Evolutionary conservation across 495 filamentous ascomycete species (phyloP), one percentile per base, ranked within the genome.

Genomic region (Astrothelium macrocarpum): DNA sequence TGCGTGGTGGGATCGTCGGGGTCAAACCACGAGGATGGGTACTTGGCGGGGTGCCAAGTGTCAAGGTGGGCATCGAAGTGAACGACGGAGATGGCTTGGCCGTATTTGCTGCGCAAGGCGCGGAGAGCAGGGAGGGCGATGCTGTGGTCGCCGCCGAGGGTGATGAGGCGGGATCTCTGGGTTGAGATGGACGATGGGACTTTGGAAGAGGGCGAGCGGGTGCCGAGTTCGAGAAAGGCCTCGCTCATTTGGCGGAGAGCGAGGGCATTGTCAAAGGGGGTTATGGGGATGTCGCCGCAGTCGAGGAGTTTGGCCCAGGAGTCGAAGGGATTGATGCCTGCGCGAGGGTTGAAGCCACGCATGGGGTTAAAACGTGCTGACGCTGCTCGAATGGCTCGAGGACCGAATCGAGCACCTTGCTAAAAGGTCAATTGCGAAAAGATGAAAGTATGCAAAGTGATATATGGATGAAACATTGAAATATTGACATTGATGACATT

Each of bases 221-320:
- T 75, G 16, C 83, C 83, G 11, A 89, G 79, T 65, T 87, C 85
- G 2, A 81, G 73, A 74, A 88, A 91, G 0, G 88, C 89, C 65
- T 84, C 82, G 59, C 81, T 88, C 88, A 93, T 92, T 72, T 92
- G 89, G 9, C 77, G 78, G 61, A 90, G 78, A 2, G 89, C 89
- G 10, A 91, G 77, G 0, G 79, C 85, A 71, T 91, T 91, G 76
- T 91, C 88, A 63, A 90, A 85, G 0, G 89, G 88, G 4, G 84
- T 85, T 62, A 90, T 80, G n/a, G 89, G 89, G 67, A 91, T 89
- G 71, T 93, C 89, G 32, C 89, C 89, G 74, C 88, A 92, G 77
- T 92, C 89, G 61, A 90, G 78, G 64, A 93, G 82, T 23, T 77
- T 83, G 2, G 87, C 87, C 84, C 86, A 90, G 49, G 80, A 87